Base-by-base conservation (phyloP, 2,329 filamentous ascomycete species). In the Hymenoscyphus fraxineus region DNA sequence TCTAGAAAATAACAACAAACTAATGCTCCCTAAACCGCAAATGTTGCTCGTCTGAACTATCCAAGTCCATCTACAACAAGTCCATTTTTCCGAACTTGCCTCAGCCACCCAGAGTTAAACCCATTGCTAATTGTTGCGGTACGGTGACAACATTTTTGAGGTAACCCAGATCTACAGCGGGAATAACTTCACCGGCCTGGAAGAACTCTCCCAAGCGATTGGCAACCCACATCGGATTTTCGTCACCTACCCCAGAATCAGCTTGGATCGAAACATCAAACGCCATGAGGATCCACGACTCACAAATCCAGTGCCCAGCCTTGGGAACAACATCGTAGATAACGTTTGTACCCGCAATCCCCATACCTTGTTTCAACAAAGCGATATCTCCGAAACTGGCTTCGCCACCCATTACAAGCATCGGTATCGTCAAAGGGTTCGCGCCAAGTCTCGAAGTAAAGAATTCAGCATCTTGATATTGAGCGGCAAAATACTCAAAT, bases 161-260 rank as follows among this genome's bases (percentile, higher is more conserved):
- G 31, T 60, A 51, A 7, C 10, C 9, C 9, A 60, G 39, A 47
- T 51, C 58, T 13, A 60, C 40, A 32, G 58, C 16, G 9, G 58
- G 40, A 40, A 60, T 60, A 12, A 39, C 58, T 15, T 51, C 58
- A 60, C 47, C 58, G 10, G 44, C 40, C 10, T 13, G 22, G 32
- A 47, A 60, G 27, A 64, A 44, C 15, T 44, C 16, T n/a, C 41
- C 41, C 41, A 44, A n/a, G 41, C 41, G 41, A n/a, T 64, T 44
- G 6, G 61, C 61, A 32, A 63, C 61, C 61, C 56, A 63, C 13
- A 58, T 13, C 3, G 61, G 56, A 38, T 63, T 63, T 57, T 63
- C 61, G n/a, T 63, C 61, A 15, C 38, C 61, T 59, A 58, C 5
- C 41, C 16, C 22, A 16, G 9, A 22, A 58, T 38, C 31, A 58